phyloP scores from a whole-genome alignment of 2,329 filamentous ascomycete genomes.

The Escovopsis weberi region DNA sequence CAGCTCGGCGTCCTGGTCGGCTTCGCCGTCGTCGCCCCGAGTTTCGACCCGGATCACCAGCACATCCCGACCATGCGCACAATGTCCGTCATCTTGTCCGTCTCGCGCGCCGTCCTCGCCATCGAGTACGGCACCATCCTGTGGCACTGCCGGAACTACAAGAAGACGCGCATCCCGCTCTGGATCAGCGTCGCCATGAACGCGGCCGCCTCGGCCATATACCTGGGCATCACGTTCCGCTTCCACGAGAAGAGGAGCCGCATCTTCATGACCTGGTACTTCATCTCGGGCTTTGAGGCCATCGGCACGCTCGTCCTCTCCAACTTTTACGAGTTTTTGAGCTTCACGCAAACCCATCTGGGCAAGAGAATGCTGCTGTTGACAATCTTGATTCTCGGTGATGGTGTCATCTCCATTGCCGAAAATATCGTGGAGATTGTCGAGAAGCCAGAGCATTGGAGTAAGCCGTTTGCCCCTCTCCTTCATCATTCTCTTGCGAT shows the following conservation, averaged over 20 bases:
- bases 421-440: constrained; percentile 36
- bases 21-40: constrained; percentile 44
- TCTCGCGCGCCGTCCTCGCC: constrained; percentile 37
- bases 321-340: constrained; percentile 38
- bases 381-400: constrained; percentile 52
- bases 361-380: constrained; percentile 49
- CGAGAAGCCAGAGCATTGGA: constrained; percentile 26
- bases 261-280: constrained; percentile 34
- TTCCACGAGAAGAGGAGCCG: constrained; percentile 21
- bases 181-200: constrained; percentile 22
- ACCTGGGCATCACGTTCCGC: constrained; percentile 26
- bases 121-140: constrained; percentile 37
- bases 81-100: constrained; percentile 33
- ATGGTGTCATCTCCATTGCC: constrained; percentile 46
- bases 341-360: constrained; percentile 47
- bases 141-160: constrained; percentile 27
- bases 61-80: constrained; percentile 22
- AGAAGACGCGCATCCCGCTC: constrained; percentile 21
- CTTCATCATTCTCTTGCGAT: too few relatives aligned
- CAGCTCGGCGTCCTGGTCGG: constrained; percentile 52
- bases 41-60: constrained; percentile 26
- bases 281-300: constrained; percentile 38
- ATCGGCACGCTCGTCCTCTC: constrained; percentile 37
- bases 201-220: constrained; percentile 21
- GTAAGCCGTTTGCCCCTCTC: constrained; percentile 9